A percentile compares a stretch with the other conserved stretches of the same genome.
Evolutionary conservation across 257 asterid genomes (phyloP).

Genomic region (Solanum neorickii): DNA sequence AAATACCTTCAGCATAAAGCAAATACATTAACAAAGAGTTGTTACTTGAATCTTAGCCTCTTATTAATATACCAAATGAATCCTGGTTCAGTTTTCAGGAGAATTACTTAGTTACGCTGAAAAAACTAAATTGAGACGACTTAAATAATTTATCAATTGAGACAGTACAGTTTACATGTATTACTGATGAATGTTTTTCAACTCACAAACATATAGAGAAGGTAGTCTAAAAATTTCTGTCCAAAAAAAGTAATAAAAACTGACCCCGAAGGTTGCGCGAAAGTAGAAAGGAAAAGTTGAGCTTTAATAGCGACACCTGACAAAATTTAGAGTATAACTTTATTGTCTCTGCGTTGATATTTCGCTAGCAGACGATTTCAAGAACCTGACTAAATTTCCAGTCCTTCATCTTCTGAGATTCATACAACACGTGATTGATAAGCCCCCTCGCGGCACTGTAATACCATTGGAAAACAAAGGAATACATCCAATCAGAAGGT

Average conservation of each 20-base stretch:
- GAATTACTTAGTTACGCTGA: background rate
- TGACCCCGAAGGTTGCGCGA: background rate
- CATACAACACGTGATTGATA: conserved; percentile 81
- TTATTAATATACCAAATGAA: too few species aligned
- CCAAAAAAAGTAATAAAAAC: background rate
- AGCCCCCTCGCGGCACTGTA: conserved; percentile 90
- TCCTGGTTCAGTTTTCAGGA: background rate
- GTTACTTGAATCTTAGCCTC: too few species aligned
- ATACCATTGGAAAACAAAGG: background rate
- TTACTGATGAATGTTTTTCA: background rate
- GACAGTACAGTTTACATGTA: background rate
- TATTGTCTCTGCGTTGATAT: background rate
- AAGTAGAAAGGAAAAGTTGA: background rate
- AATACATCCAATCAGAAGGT: background rate
- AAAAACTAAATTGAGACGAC: background rate
- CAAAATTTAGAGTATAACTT: too few species aligned
- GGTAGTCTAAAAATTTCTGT: background rate
- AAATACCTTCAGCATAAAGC: too few species aligned
- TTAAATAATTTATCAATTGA: background rate
- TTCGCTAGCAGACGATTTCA: background rate
- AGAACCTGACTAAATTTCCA: conserved; percentile 51
- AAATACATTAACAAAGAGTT: too few species aligned
- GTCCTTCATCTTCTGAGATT: conserved; percentile 61
- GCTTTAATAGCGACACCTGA: background rate
- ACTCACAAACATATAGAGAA: background rate